Percentiles rank a stretch among this genome's conserved stretches.
phyloP scores from a whole-genome alignment of 1,284 basidiomycete species.

The Irpex rosettiformis region DNA sequence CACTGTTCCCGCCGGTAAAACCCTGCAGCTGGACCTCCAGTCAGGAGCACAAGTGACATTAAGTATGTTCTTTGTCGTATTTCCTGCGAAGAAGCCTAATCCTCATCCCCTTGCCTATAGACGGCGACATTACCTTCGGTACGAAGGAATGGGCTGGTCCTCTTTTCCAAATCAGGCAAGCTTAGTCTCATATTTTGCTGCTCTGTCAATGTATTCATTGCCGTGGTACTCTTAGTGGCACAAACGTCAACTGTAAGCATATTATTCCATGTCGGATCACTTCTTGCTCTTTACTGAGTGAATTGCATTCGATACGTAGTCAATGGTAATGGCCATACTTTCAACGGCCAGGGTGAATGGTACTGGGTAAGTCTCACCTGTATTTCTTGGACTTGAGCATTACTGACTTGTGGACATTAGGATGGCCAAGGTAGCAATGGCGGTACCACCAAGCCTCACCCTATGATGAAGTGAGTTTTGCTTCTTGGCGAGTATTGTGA shows the following conservation, averaged over 20 bases:
- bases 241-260: slow-evolving; percentile 27
- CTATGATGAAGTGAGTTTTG: slow-evolving; percentile 31
- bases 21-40: slow-evolving; percentile 26
- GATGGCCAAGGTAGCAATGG: slow-evolving; percentile 38
- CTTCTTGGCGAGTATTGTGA: background rate
- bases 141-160: slow-evolving; percentile 32
- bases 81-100: background rate
- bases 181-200: background rate
- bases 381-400: background rate
- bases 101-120: slow-evolving; percentile 13
- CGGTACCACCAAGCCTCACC: slow-evolving; percentile 36
- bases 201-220: slow-evolving; percentile 28
- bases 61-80: slow-evolving; percentile 31
- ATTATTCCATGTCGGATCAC: too few relatives aligned
- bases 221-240: slow-evolving; percentile 19
- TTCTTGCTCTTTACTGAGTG: too few relatives aligned
- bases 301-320: slow-evolving; percentile 20
- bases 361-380: slow-evolving; percentile 29
- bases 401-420: slow-evolving; percentile 16
- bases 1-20: slow-evolving; percentile 33
- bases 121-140: slow-evolving; percentile 31
- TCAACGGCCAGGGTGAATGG: slow-evolving; percentile 37
- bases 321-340: slow-evolving; percentile 39
- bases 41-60: slow-evolving; percentile 32
- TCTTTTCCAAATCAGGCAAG: slow-evolving; percentile 26